These are phyloP conservation scores for Clonostachys sp. DNA, from an alignment of 2,329 filamentous ascomycete species.

Conservation along the genomic window DNA sequence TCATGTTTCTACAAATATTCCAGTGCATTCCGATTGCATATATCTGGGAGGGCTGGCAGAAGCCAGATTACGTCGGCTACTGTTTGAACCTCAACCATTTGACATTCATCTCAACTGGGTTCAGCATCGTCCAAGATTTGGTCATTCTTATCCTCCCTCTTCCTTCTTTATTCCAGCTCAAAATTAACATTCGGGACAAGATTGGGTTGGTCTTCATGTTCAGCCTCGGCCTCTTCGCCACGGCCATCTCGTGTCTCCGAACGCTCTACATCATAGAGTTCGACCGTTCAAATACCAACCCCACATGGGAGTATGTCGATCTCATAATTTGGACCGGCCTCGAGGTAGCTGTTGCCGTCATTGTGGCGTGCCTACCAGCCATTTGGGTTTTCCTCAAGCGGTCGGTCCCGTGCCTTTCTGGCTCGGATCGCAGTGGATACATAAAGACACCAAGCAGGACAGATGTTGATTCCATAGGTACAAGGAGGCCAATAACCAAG, in stretches of 20 bases:
- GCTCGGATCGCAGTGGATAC: too few relatives aligned
- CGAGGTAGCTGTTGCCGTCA: conserved; percentile 32
- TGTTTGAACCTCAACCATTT: conserved; percentile 18
- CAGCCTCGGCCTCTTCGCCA: conserved; percentile 34
- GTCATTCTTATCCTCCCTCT: conserved; percentile 37
- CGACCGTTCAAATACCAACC: conserved; percentile 21
- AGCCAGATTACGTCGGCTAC: conserved; percentile 1
- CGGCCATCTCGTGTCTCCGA: conserved; percentile 26
- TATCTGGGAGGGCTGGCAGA: conserved; percentile 18
- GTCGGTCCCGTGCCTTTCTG: too few relatives aligned
- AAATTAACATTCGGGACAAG: conserved; percentile 33
- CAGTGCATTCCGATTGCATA: conserved; percentile 32
- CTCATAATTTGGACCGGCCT: conserved; percentile 35
- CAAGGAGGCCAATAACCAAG: too few relatives aligned
- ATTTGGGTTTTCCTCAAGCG: conserved; percentile 20
- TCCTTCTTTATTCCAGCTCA: conserved; percentile 29
- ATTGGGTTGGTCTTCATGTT: conserved; percentile 35
- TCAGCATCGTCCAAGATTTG: conserved; percentile 40
- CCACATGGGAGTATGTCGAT: conserved; percentile 34
- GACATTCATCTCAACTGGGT: conserved; percentile 32
- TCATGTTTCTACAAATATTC: conserved; percentile 31
- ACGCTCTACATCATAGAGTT: conserved; percentile 25
- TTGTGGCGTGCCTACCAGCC: conserved; percentile 33
- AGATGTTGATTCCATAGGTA: too few relatives aligned
- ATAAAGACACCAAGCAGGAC: too few relatives aligned